Evolutionary conservation across 805 yeast species (phyloP).

Genomic region (Alloascoidea hylecoeti): DNA sequence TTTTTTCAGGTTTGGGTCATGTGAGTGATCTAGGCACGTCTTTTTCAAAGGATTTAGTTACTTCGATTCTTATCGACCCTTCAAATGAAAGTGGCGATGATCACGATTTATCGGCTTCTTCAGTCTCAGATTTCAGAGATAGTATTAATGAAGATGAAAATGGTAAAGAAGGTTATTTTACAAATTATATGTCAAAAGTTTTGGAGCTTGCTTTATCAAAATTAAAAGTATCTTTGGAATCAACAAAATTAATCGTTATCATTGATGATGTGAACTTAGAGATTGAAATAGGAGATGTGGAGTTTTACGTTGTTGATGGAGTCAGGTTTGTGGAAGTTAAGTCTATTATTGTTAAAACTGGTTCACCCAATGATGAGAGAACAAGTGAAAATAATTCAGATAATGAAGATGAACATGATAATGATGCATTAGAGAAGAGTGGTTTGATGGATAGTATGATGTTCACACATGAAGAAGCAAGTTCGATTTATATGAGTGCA

Average conservation of each 20-base stretch:
- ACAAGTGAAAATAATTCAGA: constrained; percentile 4
- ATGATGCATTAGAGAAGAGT: not conserved
- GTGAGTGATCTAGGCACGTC: too few relatives aligned
- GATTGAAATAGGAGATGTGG: constrained; percentile 17
- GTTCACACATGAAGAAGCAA: constrained; percentile 55
- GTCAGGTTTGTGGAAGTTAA: constrained; percentile 23
- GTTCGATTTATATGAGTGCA: constrained; percentile 75
- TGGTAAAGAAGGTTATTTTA: too few relatives aligned
- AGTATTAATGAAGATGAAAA: too few relatives aligned
- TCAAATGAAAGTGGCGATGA: too few relatives aligned
- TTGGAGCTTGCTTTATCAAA: constrained; percentile 55
- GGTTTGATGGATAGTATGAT: constrained; percentile 30
- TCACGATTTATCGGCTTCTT: too few relatives aligned
- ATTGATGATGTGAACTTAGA: constrained; percentile 27
- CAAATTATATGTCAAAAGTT: constrained; percentile 28
- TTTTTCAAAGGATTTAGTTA: too few relatives aligned
- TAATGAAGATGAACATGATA: constrained; percentile 4
- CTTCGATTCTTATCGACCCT: too few relatives aligned
- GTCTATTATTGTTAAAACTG: constrained; percentile 25
- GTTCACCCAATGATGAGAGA: constrained; percentile 11
- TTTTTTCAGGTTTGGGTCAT: too few relatives aligned
- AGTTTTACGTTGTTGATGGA: constrained; percentile 29
- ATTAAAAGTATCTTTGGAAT: constrained; percentile 32
- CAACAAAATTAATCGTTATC: constrained; percentile 32
- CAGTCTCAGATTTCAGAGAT: too few relatives aligned